A percentile compares a stretch with the other conserved stretches of the same genome.
These are phyloP conservation scores for Botryotinia calthae DNA, from an alignment of 2,329 filamentous ascomycete species.

Conservation along the genomic window DNA sequence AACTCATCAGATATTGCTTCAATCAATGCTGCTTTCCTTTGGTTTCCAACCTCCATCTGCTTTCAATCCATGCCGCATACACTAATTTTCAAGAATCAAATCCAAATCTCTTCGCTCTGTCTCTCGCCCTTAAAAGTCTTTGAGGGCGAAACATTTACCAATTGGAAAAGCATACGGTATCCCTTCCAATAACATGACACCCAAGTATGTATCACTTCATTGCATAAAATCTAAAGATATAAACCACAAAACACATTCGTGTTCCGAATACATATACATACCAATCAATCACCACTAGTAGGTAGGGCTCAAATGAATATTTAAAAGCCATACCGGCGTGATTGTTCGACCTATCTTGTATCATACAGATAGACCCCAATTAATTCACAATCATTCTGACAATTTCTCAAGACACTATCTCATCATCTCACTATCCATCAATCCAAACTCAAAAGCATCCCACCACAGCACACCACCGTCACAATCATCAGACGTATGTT, in stretches of 20 bases:
- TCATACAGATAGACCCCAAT: background rate
- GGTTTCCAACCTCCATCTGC: background rate
- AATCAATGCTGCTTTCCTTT: background rate
- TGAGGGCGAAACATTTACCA: background rate
- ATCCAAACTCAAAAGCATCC: background rate
- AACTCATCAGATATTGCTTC: background rate
- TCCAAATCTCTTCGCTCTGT: background rate
- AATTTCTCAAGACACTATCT: background rate
- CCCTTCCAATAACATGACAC: background rate
- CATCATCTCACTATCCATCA: background rate
- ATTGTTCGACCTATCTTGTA: background rate
- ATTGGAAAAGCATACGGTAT: background rate
- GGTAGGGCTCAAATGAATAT: background rate
- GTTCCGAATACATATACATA: background rate
- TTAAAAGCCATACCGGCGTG: background rate
- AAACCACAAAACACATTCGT: background rate
- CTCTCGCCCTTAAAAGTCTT: background rate
- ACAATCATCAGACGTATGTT: background rate
- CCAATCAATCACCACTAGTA: background rate
- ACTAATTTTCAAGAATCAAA: background rate
- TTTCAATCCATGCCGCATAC: background rate
- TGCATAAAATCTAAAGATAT: fast-evolving
- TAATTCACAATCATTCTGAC: background rate
- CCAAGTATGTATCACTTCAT: background rate
- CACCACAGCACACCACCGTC: background rate